Evolutionary conservation across 345 rosid genomes (phyloP).

Genomic region (Linum trigynum): DNA sequence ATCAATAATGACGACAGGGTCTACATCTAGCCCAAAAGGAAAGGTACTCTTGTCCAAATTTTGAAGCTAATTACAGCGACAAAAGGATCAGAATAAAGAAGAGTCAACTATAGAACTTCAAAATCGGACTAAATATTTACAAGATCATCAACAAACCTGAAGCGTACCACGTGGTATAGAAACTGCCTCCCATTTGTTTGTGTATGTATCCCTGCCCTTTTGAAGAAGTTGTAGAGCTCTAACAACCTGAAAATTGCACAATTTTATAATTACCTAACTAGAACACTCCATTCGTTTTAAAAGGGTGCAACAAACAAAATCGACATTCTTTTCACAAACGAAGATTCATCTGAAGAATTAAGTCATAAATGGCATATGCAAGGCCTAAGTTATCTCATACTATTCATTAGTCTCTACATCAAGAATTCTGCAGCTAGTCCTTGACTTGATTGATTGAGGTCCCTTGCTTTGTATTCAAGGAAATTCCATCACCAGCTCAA

Average conservation of each 20-base stretch:
- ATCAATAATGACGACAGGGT: background rate
- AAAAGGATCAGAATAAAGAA: background rate
- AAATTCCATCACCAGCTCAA: too few species aligned
- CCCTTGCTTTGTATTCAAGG: too few species aligned
- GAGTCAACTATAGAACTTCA: background rate
- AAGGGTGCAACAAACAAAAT: background rate
- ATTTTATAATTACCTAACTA: slow-evolving; percentile 5
- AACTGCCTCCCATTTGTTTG: slow-evolving; percentile 54
- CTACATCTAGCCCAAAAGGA: background rate
- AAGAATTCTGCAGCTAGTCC: too few species aligned
- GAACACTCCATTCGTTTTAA: background rate
- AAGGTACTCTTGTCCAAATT: background rate
- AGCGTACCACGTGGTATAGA: slow-evolving; percentile 90
- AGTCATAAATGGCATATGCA: too few species aligned
- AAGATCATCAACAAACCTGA: slow-evolving; percentile 54
- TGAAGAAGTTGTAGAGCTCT: slow-evolving; percentile 69
- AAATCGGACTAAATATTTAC: slow-evolving; percentile 5
- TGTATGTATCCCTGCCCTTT: slow-evolving; percentile 38
- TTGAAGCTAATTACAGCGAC: background rate
- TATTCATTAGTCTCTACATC: background rate
- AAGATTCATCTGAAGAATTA: too few species aligned
- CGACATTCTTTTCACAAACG: background rate
- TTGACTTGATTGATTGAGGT: too few species aligned
- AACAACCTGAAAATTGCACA: slow-evolving; percentile 52
- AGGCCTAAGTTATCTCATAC: background rate